Conservation (phyloP, 768 basidiomycete genomes). For the Mycena floridula region DNA sequence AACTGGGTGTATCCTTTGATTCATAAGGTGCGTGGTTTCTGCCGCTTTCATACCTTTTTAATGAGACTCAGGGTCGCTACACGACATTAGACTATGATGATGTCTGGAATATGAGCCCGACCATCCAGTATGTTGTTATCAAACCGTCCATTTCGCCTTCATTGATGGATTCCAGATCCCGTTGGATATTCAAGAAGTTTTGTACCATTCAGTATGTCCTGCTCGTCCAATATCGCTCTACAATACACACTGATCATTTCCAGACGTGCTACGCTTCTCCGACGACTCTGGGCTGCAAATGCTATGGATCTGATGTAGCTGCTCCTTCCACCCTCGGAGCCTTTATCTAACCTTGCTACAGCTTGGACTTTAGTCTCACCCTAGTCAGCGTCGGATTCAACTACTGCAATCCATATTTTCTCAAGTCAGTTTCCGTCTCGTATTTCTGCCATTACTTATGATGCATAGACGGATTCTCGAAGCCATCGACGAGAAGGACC, state of each 20-base stretch:
- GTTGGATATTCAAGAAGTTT: constrained; percentile 56
- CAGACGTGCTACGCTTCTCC: constrained; percentile 34
- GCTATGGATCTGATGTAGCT: constrained; percentile 39
- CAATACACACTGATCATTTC: neutral
- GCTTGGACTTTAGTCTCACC: constrained; percentile 64
- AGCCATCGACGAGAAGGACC: constrained; percentile 36
- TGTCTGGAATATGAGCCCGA: constrained; percentile 67
- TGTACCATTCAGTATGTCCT: constrained; percentile 26
- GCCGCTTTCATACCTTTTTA: neutral
- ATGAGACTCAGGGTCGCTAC: constrained; percentile 30
- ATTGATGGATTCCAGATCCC: no score
- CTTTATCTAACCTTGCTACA: constrained; percentile 12
- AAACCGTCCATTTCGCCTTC: no score
- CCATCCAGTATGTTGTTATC: no score
- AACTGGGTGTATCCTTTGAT: constrained; percentile 65
- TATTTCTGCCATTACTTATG: constrained; percentile 4
- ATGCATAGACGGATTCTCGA: constrained; percentile 48
- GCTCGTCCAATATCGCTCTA: neutral
- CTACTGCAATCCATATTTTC: constrained; percentile 80
- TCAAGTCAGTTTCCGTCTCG: constrained; percentile 46
- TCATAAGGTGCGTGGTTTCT: constrained; percentile 37
- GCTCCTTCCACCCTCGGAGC: neutral
- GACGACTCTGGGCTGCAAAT: constrained; percentile 38
- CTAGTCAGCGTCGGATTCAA: constrained; percentile 66
- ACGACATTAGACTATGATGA: constrained; percentile 64